Base-by-base conservation (phyloP, 1,284 basidiomycete species). In the Mycocalia duriaeana region DNA sequence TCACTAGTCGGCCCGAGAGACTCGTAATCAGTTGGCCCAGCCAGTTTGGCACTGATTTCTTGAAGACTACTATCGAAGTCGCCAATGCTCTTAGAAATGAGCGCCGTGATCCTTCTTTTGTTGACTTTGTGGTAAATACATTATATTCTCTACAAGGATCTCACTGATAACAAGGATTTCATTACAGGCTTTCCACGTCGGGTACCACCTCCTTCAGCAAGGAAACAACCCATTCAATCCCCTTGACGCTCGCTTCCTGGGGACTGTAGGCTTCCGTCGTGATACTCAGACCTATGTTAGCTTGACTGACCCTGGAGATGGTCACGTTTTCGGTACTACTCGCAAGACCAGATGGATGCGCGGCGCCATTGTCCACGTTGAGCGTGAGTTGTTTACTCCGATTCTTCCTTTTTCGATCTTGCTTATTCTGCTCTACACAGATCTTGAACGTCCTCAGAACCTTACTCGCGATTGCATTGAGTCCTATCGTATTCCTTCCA, bases 221-320 rank as follows among this genome's bases (percentile, higher is more conserved):
- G 37, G 37, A n/a, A 14, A 39, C n/a, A 39, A 39, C 37, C 37
- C 37, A 13, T 39, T 39, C 37, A 39, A 39, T 19, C 37, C 37
- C 20, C 37, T 39, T 11, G 37, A 39, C 11, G 37, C 37, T 19
- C 37, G 37, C 37, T 39, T 39, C 37, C 37, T 39, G 11, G 37
- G 37, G 4, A 39, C 37, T 7, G 37, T 39, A 11, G 37, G 37
- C 11, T 39, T 39, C 19, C 13, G 37, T 11, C 37, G 37, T 19
- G 37, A 39, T 19, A 39, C 37, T 3, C 37, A 39, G 37, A 39
- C 37, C 13, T 39, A 39, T 19, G 37, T 39, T 19, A 16, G n/a
- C 8, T 39, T 39, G 37, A 39, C 37, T 39, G 37, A 39, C 37
- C 37, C 37, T 22, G 37, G 37, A 16, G 37, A 39, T 39, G 37